Conservation (phyloP, 2,329 filamentous ascomycete genomes). For the Pyrenophora teres region DNA sequence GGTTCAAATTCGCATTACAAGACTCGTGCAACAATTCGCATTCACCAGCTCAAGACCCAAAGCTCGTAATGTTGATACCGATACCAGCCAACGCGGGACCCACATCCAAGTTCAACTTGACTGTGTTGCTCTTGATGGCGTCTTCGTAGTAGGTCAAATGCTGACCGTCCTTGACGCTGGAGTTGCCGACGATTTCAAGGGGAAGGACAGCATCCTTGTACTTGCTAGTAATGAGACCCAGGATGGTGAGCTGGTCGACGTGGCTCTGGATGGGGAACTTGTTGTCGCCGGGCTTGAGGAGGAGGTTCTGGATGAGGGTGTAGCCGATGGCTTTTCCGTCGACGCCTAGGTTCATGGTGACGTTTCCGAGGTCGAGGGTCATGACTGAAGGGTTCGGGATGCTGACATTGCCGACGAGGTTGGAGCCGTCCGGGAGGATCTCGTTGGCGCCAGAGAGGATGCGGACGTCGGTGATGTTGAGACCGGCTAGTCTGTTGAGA, state of each 20-base stretch:
- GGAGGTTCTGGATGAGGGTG: conserved; percentile 62
- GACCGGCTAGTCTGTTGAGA: conserved; percentile 61
- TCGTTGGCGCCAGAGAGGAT: conserved; percentile 51
- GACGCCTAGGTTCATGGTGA: conserved; percentile 64
- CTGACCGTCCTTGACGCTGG: conserved; percentile 58
- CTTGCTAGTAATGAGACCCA: conserved; percentile 52
- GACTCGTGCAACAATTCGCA: not conserved
- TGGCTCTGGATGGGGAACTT: conserved; percentile 59
- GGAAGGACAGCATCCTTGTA: conserved; percentile 62
- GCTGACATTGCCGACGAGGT: conserved; percentile 63
- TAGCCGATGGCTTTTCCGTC: conserved; percentile 59
- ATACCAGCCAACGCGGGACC: conserved; percentile 34
- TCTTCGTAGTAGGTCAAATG: conserved; percentile 61
- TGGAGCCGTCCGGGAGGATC: conserved; percentile 54
- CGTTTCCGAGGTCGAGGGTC: conserved; percentile 70
- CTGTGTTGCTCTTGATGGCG: conserved; percentile 58
- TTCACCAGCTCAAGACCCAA: not conserved
- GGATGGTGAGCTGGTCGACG: conserved; percentile 57
- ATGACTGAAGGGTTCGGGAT: conserved; percentile 69
- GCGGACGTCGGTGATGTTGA: conserved; percentile 57
- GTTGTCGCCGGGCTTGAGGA: conserved; percentile 64
- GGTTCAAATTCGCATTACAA: not conserved
- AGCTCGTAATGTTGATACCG: conserved; percentile 33
- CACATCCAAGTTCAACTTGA: conserved; percentile 58
- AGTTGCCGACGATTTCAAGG: conserved; percentile 59